These are phyloP conservation scores for Penicillium sp. DNA, from an alignment of 2,329 filamentous ascomycete genomes.

Conservation along the genomic window DNA sequence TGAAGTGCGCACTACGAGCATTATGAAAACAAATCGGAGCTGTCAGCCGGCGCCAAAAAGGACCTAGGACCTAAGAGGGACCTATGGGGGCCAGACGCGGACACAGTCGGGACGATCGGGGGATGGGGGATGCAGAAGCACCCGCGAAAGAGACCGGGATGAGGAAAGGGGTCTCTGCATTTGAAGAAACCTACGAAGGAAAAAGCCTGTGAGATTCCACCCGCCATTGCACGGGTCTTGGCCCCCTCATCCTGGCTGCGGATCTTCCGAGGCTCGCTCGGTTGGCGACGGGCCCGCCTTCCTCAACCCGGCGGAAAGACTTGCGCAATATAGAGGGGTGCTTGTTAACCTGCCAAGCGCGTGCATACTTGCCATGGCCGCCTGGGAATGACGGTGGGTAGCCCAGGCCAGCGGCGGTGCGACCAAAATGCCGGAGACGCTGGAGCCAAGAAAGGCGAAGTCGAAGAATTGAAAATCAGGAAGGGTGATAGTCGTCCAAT, in stretches of 20 bases:
- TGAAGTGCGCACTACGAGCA: slow-evolving; percentile 4
- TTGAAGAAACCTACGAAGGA: neutral
- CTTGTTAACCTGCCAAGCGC: slow-evolving; percentile 12
- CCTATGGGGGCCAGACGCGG: too few relatives aligned
- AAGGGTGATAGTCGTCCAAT: slow-evolving; percentile 23
- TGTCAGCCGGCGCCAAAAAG: slow-evolving; percentile 2
- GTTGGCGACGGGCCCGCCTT: slow-evolving; percentile 22
- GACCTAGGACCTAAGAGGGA: too few relatives aligned
- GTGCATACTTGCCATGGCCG: slow-evolving; percentile 11
- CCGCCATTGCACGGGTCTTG: slow-evolving; percentile 18
- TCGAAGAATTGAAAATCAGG: slow-evolving; percentile 22
- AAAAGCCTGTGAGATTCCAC: slow-evolving; percentile 17
- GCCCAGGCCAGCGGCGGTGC: slow-evolving; percentile 10
- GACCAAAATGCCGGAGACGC: slow-evolving; percentile 10
- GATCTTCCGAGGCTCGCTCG: slow-evolving; percentile 35
- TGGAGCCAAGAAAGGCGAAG: slow-evolving; percentile 26
- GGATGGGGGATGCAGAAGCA: slow-evolving; percentile 4
- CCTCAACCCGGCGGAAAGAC: slow-evolving; percentile 4
- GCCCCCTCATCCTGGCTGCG: slow-evolving; percentile 27
- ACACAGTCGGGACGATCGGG: slow-evolving; percentile 17
- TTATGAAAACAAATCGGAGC: slow-evolving; percentile 15
- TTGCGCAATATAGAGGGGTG: slow-evolving; percentile 12
- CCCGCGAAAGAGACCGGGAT: slow-evolving; percentile 8
- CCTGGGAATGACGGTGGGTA: slow-evolving; percentile 13
- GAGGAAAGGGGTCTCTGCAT: slow-evolving; percentile 1